Percentiles rank a stretch among this genome's conserved stretches.
Conservation (phyloP, 2,329 filamentous ascomycete species). For the Alternaria metachromatica region DNA sequence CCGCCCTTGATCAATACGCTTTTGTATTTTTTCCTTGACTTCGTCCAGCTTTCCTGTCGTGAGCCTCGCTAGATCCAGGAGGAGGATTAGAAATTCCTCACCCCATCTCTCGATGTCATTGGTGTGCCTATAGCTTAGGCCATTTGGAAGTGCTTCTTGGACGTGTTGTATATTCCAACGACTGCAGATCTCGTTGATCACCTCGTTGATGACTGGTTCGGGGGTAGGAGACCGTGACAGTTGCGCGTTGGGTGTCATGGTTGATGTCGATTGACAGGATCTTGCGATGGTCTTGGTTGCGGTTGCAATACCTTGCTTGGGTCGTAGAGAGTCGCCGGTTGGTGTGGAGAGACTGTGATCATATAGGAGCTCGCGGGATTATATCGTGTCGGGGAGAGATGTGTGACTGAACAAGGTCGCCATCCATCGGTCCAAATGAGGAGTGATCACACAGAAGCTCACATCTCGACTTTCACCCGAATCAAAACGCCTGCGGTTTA, state of each 20-base stretch:
- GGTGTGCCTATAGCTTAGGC: neutral
- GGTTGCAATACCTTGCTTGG: neutral
- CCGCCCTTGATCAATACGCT: neutral
- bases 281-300: no score
- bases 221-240: neutral
- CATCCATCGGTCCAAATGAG: neutral
- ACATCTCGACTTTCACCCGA: neutral
- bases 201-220: neutral
- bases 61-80: neutral
- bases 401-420: neutral
- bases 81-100: neutral
- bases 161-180: neutral
- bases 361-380: neutral
- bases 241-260: neutral
- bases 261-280: no score
- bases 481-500: neutral
- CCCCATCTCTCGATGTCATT: neutral
- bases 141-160: neutral
- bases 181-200: neutral
- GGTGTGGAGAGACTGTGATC: neutral
- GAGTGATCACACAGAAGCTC: neutral
- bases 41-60: neutral
- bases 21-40: neutral
- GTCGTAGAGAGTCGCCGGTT: neutral
- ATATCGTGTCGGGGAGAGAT: neutral